Evolutionary conservation across 169 alveolate genomes (phyloP), one percentile per base, ranked within the genome.

Genomic region (Ichthyophthirius multifiliis): DNA sequence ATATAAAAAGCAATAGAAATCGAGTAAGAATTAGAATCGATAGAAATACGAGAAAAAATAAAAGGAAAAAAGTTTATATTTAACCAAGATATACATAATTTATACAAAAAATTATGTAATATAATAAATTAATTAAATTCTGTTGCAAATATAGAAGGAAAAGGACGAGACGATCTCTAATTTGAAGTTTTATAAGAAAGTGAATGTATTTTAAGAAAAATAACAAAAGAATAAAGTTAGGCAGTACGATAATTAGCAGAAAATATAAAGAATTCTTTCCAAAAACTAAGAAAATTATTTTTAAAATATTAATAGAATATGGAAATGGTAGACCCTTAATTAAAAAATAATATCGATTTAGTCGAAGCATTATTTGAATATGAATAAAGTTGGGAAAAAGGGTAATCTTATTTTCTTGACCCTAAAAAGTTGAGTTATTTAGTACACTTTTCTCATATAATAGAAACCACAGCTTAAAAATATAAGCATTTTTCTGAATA

Each of bases 141-240:
- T 30, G 96, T 92, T 18, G 96, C 96, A 4, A 92, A 92, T 78
- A 80, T 84, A n/a, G 94, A 92, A 71, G 96, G 96, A 0, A 92
- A 85, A 65, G 96, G 96, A 9, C 77, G 96, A 76, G 96, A 92
- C 71, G 96, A 92, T 64, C 82, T 92, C 7, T 65, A 82, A 13
- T 35, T 90, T 30, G 89, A 92, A 12, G 89, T 92, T 31, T 67
- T 92, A 23, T 65, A 76, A 16, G 85, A 87, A 76, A 92, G 94
- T 27, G 96, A 92, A 63, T 34, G 89, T 20, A 64, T 89, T 4
- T 62, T 87, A 5, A 83, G 96, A 46, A 86, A 90, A 45, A 83
- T 88, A 3, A 78, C 93, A 0, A 65, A 88, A 12, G 84, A 75
- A 23, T 55, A 89, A 77, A 80, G 92, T 0, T 84, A 82, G 31